Percentiles rank a stretch among this genome's conserved stretches.
These are phyloP conservation scores for Fusarium hainanense DNA, from an alignment of 2,329 filamentous ascomycete species.

Conservation along the genomic window DNA sequence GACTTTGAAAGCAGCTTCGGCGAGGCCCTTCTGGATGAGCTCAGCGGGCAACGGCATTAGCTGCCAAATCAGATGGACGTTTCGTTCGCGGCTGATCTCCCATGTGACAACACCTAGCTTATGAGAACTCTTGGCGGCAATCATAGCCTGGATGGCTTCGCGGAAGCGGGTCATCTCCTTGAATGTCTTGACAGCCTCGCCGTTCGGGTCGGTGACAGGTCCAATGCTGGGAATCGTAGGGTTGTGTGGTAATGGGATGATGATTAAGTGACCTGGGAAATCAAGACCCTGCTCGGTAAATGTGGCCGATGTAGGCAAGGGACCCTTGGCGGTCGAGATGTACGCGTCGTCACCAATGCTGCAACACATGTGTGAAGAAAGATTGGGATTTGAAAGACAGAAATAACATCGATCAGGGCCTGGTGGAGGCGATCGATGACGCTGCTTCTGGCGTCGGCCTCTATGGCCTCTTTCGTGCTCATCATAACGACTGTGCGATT, in stretches of 20 bases:
- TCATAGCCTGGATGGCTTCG: conserved; percentile 80
- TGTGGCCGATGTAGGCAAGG: conserved; percentile 77
- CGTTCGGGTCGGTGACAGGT: conserved; percentile 61
- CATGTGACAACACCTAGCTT: conserved; percentile 87
- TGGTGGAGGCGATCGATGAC: conserved; percentile 65
- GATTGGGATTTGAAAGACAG: conserved; percentile 87
- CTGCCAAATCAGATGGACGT: conserved; percentile 95
- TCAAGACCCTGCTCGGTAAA: conserved; percentile 72
- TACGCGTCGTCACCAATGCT: conserved; percentile 90
- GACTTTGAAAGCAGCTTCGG: conserved; percentile 89
- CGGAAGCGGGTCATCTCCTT: conserved; percentile 88
- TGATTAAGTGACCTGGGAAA: conserved; percentile 88
- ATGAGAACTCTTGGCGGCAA: conserved; percentile 64
- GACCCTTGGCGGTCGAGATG: conserved; percentile 91
- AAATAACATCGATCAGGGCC: conserved; percentile 91
- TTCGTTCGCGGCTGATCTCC: conserved; percentile 85
- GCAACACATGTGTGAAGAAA: conserved; percentile 88
- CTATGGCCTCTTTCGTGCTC: conserved; percentile 58
- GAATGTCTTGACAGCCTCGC: conserved; percentile 70
- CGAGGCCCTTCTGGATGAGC: conserved; percentile 76
- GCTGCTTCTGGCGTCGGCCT: conserved; percentile 59
- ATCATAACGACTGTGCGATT: conserved; percentile 66
- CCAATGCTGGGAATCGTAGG: conserved; percentile 78
- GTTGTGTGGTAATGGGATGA: conserved; percentile 87
- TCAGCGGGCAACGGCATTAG: conserved; percentile 80